phyloP scores from a whole-genome alignment of 2,329 filamentous ascomycete genomes.

The Plectosphaerella cucumerina region DNA sequence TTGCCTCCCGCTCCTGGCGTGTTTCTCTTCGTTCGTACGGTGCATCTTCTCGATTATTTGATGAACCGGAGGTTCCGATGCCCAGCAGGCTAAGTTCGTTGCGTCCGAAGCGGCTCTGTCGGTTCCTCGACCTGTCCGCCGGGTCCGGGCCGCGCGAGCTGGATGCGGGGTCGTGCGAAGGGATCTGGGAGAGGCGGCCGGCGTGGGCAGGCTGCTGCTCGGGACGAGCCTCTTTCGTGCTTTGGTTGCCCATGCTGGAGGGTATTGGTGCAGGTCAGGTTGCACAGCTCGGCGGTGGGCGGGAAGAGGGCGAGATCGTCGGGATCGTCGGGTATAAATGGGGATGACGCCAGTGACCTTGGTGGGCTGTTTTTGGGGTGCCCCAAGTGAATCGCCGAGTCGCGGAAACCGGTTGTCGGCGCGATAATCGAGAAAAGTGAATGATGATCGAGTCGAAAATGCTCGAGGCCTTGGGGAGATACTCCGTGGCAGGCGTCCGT shows the following conservation, averaged over 20 bases:
- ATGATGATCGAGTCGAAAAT: neutral
- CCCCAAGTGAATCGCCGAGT: neutral
- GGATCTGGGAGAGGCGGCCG: constrained; percentile 9
- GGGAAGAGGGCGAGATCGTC: neutral
- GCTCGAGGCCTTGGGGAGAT: neutral
- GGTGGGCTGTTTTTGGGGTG: neutral
- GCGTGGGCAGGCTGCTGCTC: constrained; percentile 11
- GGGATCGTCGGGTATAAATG: neutral
- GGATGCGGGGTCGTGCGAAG: constrained; percentile 8
- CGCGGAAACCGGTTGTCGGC: neutral
- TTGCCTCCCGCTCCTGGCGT: constrained; percentile 83
- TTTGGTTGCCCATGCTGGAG: constrained; percentile 33
- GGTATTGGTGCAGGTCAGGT: neutral
- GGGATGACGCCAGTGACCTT: neutral
- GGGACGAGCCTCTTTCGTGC: constrained; percentile 33
- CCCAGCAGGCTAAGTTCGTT: constrained; percentile 44
- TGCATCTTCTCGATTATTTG: constrained; percentile 32
- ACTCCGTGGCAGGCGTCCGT: neutral
- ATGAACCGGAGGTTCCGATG: constrained; percentile 29
- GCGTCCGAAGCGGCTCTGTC: constrained; percentile 26
- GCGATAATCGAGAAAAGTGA: neutral
- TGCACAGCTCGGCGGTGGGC: neutral
- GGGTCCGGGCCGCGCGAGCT: constrained; percentile 8
- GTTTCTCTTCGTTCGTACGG: constrained; percentile 73
- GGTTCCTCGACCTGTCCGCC: constrained; percentile 3